Conservation (phyloP, 1,284 basidiomycete genomes). For the Erythrobasidium hasegawianum region DNA sequence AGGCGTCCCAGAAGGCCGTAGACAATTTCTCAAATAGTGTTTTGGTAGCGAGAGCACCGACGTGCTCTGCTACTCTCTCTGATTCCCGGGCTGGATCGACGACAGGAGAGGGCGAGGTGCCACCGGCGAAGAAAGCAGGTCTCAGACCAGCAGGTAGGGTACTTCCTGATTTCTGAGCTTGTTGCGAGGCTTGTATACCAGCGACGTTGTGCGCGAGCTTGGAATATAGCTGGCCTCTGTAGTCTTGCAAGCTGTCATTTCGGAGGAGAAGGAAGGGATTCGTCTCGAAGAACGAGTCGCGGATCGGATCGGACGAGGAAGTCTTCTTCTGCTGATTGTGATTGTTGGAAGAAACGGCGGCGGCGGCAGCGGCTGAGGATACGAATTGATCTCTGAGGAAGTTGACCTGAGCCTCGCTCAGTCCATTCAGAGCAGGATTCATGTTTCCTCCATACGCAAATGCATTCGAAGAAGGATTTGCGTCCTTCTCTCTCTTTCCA, state of each 20-base stretch:
- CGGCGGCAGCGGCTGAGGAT: conserved; percentile 35
- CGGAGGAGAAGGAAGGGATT: conserved; percentile 42
- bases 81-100: neutral
- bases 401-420: conserved; percentile 35
- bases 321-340: neutral
- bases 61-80: conserved; percentile 35
- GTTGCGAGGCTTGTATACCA: conserved; percentile 38
- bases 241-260: conserved; percentile 39
- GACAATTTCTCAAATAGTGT: conserved; percentile 51
- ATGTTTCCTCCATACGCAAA: conserved; percentile 28
- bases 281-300: conserved; percentile 40
- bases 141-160: conserved; percentile 38
- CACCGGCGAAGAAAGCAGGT: conserved; percentile 43
- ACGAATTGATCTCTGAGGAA: conserved; percentile 35
- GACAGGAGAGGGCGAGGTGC: conserved; percentile 23
- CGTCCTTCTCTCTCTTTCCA: conserved; percentile 23
- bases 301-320: conserved; percentile 24
- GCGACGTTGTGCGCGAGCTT: conserved; percentile 43
- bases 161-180: neutral
- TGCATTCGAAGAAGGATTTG: neutral
- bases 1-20: conserved; percentile 52
- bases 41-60: conserved; percentile 45
- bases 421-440: conserved; percentile 43
- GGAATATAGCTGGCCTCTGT: conserved; percentile 42
- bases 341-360: conserved; percentile 4